Evolutionary conservation across 805 yeast species (phyloP), one percentile per base, ranked within the genome.

Genomic region (Spathaspora passalidarum): DNA sequence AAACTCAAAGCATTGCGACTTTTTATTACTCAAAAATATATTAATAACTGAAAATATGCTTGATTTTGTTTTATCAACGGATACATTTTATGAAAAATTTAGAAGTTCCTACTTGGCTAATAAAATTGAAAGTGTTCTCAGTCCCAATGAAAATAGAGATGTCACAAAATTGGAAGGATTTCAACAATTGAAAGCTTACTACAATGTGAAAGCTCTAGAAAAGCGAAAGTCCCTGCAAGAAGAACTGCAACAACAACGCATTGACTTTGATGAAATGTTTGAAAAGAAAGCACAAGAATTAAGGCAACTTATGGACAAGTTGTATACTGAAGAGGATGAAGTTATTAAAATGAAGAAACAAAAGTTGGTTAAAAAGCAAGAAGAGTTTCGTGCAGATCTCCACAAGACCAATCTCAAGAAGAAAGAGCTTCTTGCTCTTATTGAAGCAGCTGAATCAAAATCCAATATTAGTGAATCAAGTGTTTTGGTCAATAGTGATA

Each of bases 1-100:
- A 57, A 84, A 88, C 61, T 78, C 76, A 16, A 63, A 69, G 7
- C 90, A 86, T 62, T 88, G 96, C 65, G 97, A 92, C 61, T 89
- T 89, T 57, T 51, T 65, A 22, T 73, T 73, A 49, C 72, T 91
- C 51, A 79, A 88, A 53, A 76, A 81, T 29, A 65, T 88, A 32
- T 67, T 91, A 41, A 72, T 91, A 65, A 75, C 83, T 19, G 75
- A 82, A 17, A 78, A 88, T 63, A 78, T 88, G 85, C 76, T 86
- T 42, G 96, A 90, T 57, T 75, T 91, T 53, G 81, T 88, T 35
- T 60, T 69, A n/a, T 74, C 89, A 6, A 88, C 96, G 5, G 92
- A 89, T 55, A 71, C 73, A n/a, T 80, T 86, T 60, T 89, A 84
- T 65, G 95, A 86, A 54, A 73, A 72, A 26, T 88, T 80, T 66